phyloP scores from a whole-genome alignment of 2,329 filamentous ascomycete species.

The Immersiporthe knoxdaviesiana region DNA sequence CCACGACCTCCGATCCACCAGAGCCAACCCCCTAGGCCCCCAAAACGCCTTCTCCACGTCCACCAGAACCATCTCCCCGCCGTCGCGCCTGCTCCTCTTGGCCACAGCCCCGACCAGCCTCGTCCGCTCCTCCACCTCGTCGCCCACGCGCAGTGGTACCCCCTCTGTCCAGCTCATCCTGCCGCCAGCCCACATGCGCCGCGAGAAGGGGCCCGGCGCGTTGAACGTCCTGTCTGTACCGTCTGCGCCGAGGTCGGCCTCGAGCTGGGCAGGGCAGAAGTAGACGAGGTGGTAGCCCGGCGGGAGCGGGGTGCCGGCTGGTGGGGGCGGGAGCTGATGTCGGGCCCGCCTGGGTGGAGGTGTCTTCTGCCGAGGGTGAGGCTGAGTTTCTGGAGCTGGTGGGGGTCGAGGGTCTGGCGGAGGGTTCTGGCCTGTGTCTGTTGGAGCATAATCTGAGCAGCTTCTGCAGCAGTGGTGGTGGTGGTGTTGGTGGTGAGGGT shows the following conservation, averaged over 20 bases:
- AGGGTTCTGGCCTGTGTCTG: conserved; percentile 35
- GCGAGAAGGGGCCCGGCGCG: conserved; percentile 60
- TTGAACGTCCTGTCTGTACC: conserved; percentile 66
- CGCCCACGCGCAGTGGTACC: conserved; percentile 52
- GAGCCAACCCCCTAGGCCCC: conserved; percentile 52
- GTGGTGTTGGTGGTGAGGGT: conserved; percentile 26
- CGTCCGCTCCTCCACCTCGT: conserved; percentile 41
- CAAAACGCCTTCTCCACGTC: conserved; percentile 64
- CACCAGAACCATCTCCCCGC: conserved; percentile 66
- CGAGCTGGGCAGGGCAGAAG: conserved; percentile 61
- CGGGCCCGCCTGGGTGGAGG: conserved; percentile 45
- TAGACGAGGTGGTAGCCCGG: conserved; percentile 66
- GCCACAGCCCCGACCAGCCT: conserved; percentile 41
- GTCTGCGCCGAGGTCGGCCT: conserved; percentile 59
- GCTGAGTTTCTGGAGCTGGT: conserved; percentile 65
- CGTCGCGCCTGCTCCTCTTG: conserved; percentile 58
- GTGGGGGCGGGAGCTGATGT: conserved; percentile 43
- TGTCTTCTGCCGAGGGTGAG: conserved; percentile 57
- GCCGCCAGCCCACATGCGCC: conserved; percentile 71
- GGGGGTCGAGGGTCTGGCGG: conserved; percentile 60
- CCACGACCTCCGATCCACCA: conserved; percentile 57
- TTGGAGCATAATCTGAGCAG: conserved; percentile 37
- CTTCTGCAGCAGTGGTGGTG: conserved; percentile 30
- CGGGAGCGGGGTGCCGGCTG: conserved; percentile 54
- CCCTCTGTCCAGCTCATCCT: conserved; percentile 54